Evolutionary conservation across 345 rosid species (phyloP).

Genomic region (Mangifera indica): DNA sequence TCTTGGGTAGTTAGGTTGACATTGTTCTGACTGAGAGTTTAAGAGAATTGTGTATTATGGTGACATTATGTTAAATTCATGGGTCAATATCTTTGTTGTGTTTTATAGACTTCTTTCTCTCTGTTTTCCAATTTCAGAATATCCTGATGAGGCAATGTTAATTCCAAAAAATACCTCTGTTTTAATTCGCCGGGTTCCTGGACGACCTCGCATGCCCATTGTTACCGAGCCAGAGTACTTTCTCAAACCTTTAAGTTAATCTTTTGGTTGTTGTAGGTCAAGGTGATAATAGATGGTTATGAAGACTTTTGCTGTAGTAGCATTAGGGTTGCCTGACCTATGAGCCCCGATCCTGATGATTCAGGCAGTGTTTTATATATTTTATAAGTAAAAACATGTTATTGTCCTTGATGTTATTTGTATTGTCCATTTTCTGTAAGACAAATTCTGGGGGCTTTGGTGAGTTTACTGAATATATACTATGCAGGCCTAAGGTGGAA

Average conservation of each 20-base stretch:
- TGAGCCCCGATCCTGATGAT: not conserved
- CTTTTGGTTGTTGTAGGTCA: conserved; percentile 19
- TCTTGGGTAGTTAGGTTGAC: not conserved
- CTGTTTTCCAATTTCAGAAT: conserved; percentile 84
- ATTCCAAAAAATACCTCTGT: conserved; percentile 98
- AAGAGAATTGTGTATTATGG: not conserved
- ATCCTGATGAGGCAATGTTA: conserved; percentile 91
- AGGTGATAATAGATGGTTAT: not conserved
- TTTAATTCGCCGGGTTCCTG: conserved; percentile 96
- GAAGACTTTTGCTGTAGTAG: not conserved
- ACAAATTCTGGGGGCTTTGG: conserved; percentile 19
- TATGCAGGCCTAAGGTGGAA: conserved; percentile 68
- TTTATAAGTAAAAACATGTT: not conserved
- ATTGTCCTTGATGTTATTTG: not conserved
- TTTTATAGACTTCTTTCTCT: conserved; percentile 48
- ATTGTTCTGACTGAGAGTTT: not conserved
- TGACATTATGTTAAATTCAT: conserved; percentile 9
- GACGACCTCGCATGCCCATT: conserved; percentile 94
- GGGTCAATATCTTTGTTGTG: conserved; percentile 31
- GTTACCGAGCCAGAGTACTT: conserved; percentile 81
- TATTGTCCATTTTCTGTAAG: conserved; percentile 8
- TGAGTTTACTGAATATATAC: conserved; percentile 28
- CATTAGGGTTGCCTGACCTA: not conserved
- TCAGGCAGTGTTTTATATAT: not conserved
- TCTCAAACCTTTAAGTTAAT: conserved; percentile 47